These are phyloP conservation scores for Mycotypha africana DNA, from an alignment of 371 early-diverging fungal species.

Conservation along the genomic window DNA sequence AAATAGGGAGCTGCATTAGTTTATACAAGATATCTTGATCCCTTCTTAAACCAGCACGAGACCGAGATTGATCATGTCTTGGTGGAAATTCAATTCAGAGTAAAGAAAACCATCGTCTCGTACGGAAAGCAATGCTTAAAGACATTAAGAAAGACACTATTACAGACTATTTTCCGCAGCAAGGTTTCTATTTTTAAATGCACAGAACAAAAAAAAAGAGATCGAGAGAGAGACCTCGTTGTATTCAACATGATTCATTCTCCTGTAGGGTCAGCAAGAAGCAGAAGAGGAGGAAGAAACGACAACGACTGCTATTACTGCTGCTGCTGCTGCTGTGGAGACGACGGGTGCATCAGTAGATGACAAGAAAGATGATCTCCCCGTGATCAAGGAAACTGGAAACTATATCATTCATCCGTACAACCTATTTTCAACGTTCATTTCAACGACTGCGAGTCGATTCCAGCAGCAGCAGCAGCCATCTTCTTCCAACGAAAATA, in stretches of 20 bases:
- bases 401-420: conserved; percentile 14
- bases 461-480: conserved; percentile 3
- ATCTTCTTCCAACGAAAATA: neutral
- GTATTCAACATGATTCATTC: too few species aligned
- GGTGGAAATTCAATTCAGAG: conserved; percentile 15
- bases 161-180: too few species aligned
- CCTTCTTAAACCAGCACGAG: conserved; percentile 23
- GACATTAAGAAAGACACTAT: conserved; percentile 9
- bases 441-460: conserved; percentile 7
- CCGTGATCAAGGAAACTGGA: conserved; percentile 2
- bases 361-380: too few species aligned
- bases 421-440: conserved; percentile 19
- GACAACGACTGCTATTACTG: conserved; percentile 3
- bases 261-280: too few species aligned
- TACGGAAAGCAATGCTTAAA: conserved; percentile 18
- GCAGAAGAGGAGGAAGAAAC: neutral
- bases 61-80: conserved; percentile 14
- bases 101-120: conserved; percentile 13
- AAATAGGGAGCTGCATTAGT: conserved; percentile 18
- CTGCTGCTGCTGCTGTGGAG: neutral
- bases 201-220: neutral
- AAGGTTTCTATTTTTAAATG: too few species aligned
- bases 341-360: too few species aligned
- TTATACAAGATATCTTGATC: conserved; percentile 16
- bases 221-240: too few species aligned